Conservation (phyloP, 163 green algal genomes). For the Scenedesmus sp. region DNA sequence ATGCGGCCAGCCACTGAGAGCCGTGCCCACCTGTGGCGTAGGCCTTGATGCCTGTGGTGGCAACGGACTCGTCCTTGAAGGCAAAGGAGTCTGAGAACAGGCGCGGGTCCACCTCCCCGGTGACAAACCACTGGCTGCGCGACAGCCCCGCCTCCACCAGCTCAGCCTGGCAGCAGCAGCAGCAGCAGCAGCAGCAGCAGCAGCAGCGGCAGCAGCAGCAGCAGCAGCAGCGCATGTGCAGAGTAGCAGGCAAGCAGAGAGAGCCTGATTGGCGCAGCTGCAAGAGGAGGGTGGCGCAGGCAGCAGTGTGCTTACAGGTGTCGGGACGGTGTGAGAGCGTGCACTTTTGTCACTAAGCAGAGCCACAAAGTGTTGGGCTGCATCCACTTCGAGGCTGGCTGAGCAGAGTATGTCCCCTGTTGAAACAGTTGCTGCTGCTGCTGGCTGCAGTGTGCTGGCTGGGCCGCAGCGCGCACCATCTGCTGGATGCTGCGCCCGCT, state of each 20-base stretch:
- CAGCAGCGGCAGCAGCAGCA: no score
- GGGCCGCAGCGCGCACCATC: constrained; percentile 12
- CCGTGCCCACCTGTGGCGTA: constrained; percentile 36
- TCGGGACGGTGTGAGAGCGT: no score
- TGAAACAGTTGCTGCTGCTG: background rate
- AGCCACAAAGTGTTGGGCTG: background rate
- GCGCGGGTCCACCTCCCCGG: constrained; percentile 33
- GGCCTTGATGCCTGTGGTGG: constrained; percentile 50
- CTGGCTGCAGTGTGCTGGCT: background rate
- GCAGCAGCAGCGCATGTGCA: no score
- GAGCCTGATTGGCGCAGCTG: no score
- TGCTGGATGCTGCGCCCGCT: constrained; percentile 41
- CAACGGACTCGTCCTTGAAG: constrained; percentile 60
- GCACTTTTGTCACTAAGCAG: no score
- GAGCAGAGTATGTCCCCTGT: no score
- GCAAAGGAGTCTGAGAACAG: constrained; percentile 56
- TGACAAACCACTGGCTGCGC: constrained; percentile 59
- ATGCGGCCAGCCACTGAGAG: no score
- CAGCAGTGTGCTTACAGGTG: background rate
- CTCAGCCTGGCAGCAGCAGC: background rate
- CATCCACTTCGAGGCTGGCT: background rate
- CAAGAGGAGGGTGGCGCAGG: background rate
- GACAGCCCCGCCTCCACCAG: constrained; percentile 18
- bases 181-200: background rate
- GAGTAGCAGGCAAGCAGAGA: no score